Evolutionary conservation across 1,284 basidiomycete species (phyloP), one percentile per base, ranked within the genome.

Genomic region (Afroboletus lepidellus): DNA sequence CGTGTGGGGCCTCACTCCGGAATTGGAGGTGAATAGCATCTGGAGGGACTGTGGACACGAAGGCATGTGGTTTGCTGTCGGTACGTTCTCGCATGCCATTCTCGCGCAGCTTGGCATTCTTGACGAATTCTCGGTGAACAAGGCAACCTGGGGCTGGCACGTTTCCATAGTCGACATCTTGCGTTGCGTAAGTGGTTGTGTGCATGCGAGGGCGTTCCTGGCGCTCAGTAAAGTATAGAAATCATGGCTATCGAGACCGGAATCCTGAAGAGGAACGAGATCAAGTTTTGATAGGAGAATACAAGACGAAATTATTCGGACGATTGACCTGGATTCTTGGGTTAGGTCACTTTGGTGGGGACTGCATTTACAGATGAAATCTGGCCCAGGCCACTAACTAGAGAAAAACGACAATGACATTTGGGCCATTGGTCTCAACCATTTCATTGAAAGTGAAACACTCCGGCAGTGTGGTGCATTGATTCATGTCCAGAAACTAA

Each of bases 1-100:
- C 0, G 64, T 79, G 25, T 79, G 78, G 79, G 76, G 75, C 0
- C 43, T 73, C 27, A 72, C 76, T 25, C 66, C 65, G 24, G 78
- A 80, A 59, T 74, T 75, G 2, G 77, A 80, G 57, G 63, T 77
- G 32, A 63, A 65, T 6, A 64, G 74, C n/a, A 54, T 72, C 13
- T 74, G 71, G 64, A 65, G 72, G 42, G 44, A 60, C 27, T 61
- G 56, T 33, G 70, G 72, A 8, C 62, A 67, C 24, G 59, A 69
- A 0, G 50, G 54, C n/a, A 18, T 74, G n/a, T 76, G 69, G 67
- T 67, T 76, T 41, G 66, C 67, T 50, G 57, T 70, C n/a, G 71
- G 71, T 57, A 57, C 46, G 64, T 54, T 42, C 13, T 20, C 41
- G 2, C 27, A 18, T 21, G 5, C 8, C 21, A 25, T 24, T 8